phyloP scores from a whole-genome alignment of 2,329 filamentous ascomycete genomes.

The Ilyonectria sp. region DNA sequence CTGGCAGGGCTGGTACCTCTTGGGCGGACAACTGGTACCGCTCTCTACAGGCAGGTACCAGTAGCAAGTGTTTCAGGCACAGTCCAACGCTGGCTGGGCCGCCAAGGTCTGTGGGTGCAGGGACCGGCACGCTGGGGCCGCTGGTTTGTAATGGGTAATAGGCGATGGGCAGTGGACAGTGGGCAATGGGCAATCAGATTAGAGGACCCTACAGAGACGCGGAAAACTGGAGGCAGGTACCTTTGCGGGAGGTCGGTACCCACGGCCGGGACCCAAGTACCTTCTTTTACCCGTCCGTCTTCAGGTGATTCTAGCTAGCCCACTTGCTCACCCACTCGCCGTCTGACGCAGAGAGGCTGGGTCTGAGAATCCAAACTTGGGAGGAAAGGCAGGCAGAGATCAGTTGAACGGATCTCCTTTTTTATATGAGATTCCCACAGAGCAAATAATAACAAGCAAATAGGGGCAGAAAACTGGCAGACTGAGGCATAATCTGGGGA shows the following conservation, averaged over 20 bases:
- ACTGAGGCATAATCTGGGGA: constrained; percentile 9
- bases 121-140: constrained; percentile 3
- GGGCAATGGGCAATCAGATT: constrained; percentile 16
- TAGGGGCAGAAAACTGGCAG: neutral
- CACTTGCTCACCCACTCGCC: constrained; percentile 1
- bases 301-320: constrained; percentile 12
- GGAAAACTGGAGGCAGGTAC: constrained; percentile 23
- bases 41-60: constrained; percentile 18
- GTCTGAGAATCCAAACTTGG: neutral
- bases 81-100: constrained; percentile 17
- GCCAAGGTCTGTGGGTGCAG: neutral
- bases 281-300: constrained; percentile 17
- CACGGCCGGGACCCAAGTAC: constrained; percentile 15
- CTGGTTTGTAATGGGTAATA: constrained; percentile 29
- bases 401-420: neutral
- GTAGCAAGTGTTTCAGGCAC: constrained; percentile 26
- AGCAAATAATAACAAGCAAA: neutral
- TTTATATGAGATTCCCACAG: neutral
- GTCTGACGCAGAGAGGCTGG: constrained; percentile 2
- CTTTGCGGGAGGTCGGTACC: constrained; percentile 23
- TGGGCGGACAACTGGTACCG: constrained; percentile 10
- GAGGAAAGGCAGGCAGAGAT: neutral
- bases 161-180: constrained; percentile 3
- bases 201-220: constrained; percentile 12
- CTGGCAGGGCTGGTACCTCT: constrained; percentile 4